A percentile compares a stretch with the other conserved stretches of the same genome.
phyloP scores from a whole-genome alignment of 768 basidiomycete species.

The Lyophyllum atratum region DNA sequence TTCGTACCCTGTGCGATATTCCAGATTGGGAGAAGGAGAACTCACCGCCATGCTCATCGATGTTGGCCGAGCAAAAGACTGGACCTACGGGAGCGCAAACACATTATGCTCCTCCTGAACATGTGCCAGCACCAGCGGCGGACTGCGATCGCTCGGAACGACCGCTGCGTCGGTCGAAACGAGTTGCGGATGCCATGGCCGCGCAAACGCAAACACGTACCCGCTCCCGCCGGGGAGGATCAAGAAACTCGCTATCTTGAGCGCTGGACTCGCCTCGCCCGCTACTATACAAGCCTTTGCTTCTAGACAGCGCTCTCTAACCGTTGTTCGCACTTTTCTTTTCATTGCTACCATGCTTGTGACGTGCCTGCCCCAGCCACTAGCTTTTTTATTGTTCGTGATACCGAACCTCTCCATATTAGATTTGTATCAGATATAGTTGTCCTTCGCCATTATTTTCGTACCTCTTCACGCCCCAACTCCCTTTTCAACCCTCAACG shows the following conservation, averaged over 20 bases:
- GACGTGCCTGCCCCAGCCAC: conserved; percentile 1
- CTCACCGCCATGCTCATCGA: conserved; percentile 14
- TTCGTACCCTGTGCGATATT: conserved; percentile 60
- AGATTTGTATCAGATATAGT: conserved; percentile 38
- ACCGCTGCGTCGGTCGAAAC: conserved; percentile 62
- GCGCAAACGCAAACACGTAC: conserved; percentile 48
- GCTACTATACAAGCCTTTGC: conserved; percentile 9
- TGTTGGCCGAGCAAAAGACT: conserved; percentile 14
- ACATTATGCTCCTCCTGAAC: not conserved
- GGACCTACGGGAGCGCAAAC: not conserved
- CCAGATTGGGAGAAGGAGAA: conserved; percentile 55
- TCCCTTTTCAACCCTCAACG: not conserved
- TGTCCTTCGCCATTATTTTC: conserved; percentile 1
- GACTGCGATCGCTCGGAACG: conserved; percentile 24
- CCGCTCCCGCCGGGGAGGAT: conserved; percentile 41
- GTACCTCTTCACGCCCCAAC: not conserved
- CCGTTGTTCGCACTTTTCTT: conserved; percentile 13
- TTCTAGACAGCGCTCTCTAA: not conserved
- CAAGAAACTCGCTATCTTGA: conserved; percentile 42
- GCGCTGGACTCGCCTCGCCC: not conserved
- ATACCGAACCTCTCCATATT: conserved; percentile 11
- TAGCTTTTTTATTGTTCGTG: conserved; percentile 15
- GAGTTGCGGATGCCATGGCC: conserved; percentile 62
- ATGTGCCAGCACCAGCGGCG: not conserved
- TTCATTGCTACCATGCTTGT: conserved; percentile 12